These are phyloP conservation scores for Carex scoparia DNA, from an alignment of 176 grass and related monocot genomes.

Conservation along the genomic window DNA sequence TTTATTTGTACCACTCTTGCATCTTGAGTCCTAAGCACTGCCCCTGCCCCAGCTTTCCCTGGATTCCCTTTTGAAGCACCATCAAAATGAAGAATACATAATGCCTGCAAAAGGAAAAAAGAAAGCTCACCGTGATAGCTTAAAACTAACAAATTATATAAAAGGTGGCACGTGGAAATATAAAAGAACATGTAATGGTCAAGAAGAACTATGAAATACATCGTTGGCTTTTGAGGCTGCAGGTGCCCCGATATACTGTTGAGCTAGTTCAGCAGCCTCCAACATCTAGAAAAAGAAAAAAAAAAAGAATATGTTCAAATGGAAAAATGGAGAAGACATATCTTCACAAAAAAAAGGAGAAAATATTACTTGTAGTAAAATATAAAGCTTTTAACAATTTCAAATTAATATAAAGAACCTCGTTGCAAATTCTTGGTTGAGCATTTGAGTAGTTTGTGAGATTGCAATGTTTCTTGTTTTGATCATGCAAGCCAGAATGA, in stretches of 20 bases:
- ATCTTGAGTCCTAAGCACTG: constrained; percentile 64
- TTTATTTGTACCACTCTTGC: constrained; percentile 54
- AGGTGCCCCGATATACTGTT: neutral
- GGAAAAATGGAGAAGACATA: neutral
- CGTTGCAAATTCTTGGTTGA: constrained; percentile 39
- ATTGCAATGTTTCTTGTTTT: constrained; percentile 28
- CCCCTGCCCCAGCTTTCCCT: constrained; percentile 78
- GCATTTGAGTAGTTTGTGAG: constrained; percentile 31
- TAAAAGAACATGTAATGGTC: neutral
- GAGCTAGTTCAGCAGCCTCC: neutral
- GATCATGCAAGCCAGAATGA: constrained; percentile 20
- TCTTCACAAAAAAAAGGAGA: neutral
- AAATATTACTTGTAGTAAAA: neutral
- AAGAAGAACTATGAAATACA: constrained; percentile 9
- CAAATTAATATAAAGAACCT: constrained; percentile 36
- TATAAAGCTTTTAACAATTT: neutral
- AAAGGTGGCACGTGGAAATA: neutral
- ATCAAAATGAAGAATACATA: constrained; percentile 65
- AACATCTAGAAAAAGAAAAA: neutral
- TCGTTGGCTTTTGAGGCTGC: constrained; percentile 3
- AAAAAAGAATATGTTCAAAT: neutral
- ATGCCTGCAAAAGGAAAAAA: constrained; percentile 40
- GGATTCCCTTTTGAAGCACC: constrained; percentile 94
- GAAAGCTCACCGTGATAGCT: neutral
- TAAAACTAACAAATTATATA: neutral